These are phyloP conservation scores for Trypanosoma platydactyli DNA, from an alignment of 208 protist genomes.

Conservation along the genomic window DNA sequence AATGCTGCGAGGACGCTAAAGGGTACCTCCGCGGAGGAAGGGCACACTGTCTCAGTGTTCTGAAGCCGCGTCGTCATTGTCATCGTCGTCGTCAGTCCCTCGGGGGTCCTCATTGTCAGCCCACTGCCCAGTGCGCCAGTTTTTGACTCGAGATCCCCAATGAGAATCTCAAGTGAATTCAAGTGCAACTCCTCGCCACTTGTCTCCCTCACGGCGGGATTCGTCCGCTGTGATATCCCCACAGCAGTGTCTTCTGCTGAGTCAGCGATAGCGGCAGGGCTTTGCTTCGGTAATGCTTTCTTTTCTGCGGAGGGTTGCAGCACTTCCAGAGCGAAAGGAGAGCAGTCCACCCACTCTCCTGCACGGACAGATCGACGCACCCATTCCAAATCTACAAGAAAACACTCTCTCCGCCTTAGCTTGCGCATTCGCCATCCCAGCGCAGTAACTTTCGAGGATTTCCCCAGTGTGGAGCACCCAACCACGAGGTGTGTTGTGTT, in stretches of 20 bases:
- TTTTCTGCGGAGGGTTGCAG: conserved; percentile 32
- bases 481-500: conserved; percentile 65
- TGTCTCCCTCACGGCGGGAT: too few species aligned
- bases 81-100: conserved; percentile 6
- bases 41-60: too few species aligned
- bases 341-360: conserved; percentile 51
- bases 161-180: too few species aligned
- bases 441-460: conserved; percentile 38
- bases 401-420: conserved; percentile 31
- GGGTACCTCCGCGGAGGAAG: too few species aligned
- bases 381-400: conserved; percentile 57
- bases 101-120: too few species aligned
- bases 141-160: too few species aligned
- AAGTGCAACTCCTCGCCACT: too few species aligned
- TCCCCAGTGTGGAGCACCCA: conserved; percentile 2
- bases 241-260: too few species aligned
- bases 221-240: too few species aligned
- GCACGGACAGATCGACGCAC: conserved; percentile 40
- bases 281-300: not conserved
- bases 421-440: conserved; percentile 25
- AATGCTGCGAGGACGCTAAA: too few species aligned
- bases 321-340: conserved; percentile 37
- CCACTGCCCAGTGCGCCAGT: too few species aligned
- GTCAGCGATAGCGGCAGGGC: too few species aligned
- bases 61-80: not conserved